Evolutionary conservation across 2,329 filamentous ascomycete genomes (phyloP), one percentile per base, ranked within the genome.

Genomic region (Cladophialophora psammophila): DNA sequence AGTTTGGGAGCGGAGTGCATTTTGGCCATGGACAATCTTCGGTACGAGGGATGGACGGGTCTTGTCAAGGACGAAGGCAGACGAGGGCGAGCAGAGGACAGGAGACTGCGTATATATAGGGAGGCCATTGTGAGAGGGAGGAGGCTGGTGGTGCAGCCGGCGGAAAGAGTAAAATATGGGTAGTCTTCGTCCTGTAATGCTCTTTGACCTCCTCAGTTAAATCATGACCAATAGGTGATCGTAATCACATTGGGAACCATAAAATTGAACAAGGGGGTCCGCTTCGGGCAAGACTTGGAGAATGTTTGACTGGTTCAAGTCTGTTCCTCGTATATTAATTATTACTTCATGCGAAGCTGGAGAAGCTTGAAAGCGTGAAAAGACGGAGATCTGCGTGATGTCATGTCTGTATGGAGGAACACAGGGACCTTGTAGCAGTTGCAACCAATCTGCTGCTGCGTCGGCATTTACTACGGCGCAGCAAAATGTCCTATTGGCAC

Each of bases 1-100:
- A 94, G 87, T 90, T 73, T 71, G 40, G 72, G 72, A 12, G 70
- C 71, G 48, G 70, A 69, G 50, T 71, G 70, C 68, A 73, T 71
- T 32, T 62, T 72, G 45, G 72, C 71, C 54, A 69, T 64, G 34
- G 72, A 72, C n/a, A 64, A 8, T 40, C 68, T 66, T 42, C 68
- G 59, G 38, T 70, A 68, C 9, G 66, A 66, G 2, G 66, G 63
- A n/a, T 62, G 57, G 20, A 50, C 48, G 42, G 54, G 36, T 18
- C 59, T 36, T 32, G 45, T 45, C 13, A 68, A 32, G 40, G 60
- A 59, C 9, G 56, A 60, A 10, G 66, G 54, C 26, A 70, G 63
- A 35, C 68, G 68, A 60, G 66, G 65, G 7, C 65, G 65, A 45
- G 66, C 65, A 32, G 68, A 70, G 42, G 60, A 65, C 55, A 66